These are phyloP conservation scores for Senecio squalidus DNA, from an alignment of 140 eudicot species.

Conservation along the genomic window DNA sequence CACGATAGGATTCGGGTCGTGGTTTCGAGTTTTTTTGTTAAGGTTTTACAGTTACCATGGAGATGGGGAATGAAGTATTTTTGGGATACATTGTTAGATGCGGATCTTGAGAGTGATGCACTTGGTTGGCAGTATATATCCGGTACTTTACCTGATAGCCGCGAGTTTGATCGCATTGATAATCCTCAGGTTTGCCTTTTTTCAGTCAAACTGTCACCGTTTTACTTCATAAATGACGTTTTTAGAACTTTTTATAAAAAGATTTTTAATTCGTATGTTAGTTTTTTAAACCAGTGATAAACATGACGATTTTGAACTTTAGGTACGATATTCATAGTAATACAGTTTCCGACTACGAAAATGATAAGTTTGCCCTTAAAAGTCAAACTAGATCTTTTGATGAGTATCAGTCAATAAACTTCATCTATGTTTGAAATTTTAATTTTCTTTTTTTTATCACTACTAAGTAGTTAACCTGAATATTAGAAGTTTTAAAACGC, in stretches of 20 bases:
- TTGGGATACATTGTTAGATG: constrained; percentile 97
- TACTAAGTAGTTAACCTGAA: not conserved
- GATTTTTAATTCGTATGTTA: not conserved
- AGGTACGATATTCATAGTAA: not conserved
- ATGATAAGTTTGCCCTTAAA: not conserved
- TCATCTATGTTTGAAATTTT: not conserved
- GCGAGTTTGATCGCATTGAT: constrained; percentile 84
- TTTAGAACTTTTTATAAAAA: not conserved
- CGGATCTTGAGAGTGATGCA: constrained; percentile 98
- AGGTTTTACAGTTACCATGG: constrained; percentile 97
- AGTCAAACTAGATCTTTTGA: not conserved
- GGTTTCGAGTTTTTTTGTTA: constrained; percentile 94
- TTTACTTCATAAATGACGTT: not conserved
- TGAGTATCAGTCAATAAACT: not conserved
- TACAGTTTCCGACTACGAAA: not conserved
- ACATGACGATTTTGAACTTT: not conserved
- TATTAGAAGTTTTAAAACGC: not conserved
- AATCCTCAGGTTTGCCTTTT: constrained; percentile 73
- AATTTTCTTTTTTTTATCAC: not conserved
- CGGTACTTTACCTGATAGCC: constrained; percentile 91
- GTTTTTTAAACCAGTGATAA: not conserved
- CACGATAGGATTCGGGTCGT: constrained; percentile 95
- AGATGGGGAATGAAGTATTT: constrained; percentile 99
- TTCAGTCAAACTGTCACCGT: not conserved
- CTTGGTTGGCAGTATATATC: constrained; percentile 99